Percentiles rank a stretch among this genome's conserved stretches.
Evolutionary conservation across 129 eudicot genomes (phyloP).

Genomic region (Chrysanthemum lavandulifolium): DNA sequence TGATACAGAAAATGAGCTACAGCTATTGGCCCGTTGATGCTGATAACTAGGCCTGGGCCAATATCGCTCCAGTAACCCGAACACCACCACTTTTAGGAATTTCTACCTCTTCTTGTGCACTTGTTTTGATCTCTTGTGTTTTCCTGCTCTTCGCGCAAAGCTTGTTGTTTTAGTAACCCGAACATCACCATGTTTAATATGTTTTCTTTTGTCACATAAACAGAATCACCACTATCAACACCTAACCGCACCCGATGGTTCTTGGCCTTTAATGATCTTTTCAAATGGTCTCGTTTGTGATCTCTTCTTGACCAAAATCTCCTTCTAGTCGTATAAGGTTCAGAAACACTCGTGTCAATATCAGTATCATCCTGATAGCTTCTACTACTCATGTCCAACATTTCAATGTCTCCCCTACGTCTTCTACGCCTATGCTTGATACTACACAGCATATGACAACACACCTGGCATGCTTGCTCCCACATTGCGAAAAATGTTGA

Average conservation of each 20-base stretch:
- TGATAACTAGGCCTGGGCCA: background rate
- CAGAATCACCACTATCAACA: conserved; percentile 30
- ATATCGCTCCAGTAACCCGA: background rate
- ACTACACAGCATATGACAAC: conserved; percentile 28
- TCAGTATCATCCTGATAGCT: conserved; percentile 33
- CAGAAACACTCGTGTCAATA: conserved; percentile 7
- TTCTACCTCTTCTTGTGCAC: background rate
- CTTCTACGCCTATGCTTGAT: conserved; percentile 30
- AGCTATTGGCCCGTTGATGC: background rate
- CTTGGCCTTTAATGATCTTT: conserved; percentile 45
- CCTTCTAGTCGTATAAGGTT: conserved; percentile 16
- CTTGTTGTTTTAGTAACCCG: conserved; percentile 39
- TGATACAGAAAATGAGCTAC: background rate
- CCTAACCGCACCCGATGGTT: conserved; percentile 44
- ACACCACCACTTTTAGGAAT: too few species aligned
- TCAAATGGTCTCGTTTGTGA: conserved; percentile 39
- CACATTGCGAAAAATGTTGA: conserved; percentile 30
- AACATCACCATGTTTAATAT: conserved; percentile 27
- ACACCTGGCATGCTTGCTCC: conserved; percentile 29
- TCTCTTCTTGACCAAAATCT: conserved; percentile 24
- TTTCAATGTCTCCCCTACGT: conserved; percentile 42
- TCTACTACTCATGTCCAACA: conserved; percentile 9
- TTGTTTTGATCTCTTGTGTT: conserved; percentile 28
- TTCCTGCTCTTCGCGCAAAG: background rate
- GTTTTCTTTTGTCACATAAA: conserved; percentile 25